Percentiles rank a stretch among this genome's conserved stretches.
Evolutionary conservation across 805 yeast genomes (phyloP).

Genomic region (Candida ascalaphidarum): DNA sequence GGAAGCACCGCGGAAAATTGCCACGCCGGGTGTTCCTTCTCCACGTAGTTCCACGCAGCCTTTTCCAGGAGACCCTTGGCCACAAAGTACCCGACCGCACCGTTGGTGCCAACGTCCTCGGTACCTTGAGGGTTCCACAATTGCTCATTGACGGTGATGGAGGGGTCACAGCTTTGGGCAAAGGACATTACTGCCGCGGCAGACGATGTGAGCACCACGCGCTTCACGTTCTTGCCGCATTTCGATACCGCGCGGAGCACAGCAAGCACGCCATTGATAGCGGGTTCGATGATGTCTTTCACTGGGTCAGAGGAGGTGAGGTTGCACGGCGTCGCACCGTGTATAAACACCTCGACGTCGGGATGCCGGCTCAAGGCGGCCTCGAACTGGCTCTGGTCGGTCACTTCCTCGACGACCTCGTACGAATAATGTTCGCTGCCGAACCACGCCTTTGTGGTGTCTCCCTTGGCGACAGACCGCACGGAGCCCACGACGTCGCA

Average conservation of each 20-base stretch:
- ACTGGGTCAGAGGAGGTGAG: slow-evolving; percentile 35
- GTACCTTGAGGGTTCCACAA: too few relatives aligned
- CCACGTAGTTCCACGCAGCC: slow-evolving; percentile 1
- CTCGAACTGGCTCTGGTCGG: slow-evolving; percentile 14
- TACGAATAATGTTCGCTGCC: slow-evolving; percentile 2
- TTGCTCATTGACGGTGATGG: not conserved
- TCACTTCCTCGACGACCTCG: slow-evolving; percentile 19
- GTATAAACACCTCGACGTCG: slow-evolving; percentile 36
- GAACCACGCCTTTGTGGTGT: not conserved
- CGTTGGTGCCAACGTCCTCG: too few relatives aligned
- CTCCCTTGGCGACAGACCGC: slow-evolving; percentile 1
- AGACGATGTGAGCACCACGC: slow-evolving; percentile 48
- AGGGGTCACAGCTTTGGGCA: slow-evolving; percentile 5
- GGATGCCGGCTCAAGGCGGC: slow-evolving; percentile 30
- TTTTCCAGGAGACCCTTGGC: not conserved
- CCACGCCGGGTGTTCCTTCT: too few relatives aligned
- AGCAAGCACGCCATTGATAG: slow-evolving; percentile 47
- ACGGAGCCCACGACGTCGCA: slow-evolving; percentile 1
- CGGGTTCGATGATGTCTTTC: slow-evolving; percentile 46
- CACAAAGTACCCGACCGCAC: too few relatives aligned
- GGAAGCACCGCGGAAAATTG: slow-evolving; percentile 35
- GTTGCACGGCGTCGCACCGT: slow-evolving; percentile 44
- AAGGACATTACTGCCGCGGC: slow-evolving; percentile 37
- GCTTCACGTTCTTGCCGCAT: slow-evolving; percentile 36
- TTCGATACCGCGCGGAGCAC: slow-evolving; percentile 35